Base-by-base conservation (phyloP, 257 asterid species). In the Solanum infundibuliforme region DNA sequence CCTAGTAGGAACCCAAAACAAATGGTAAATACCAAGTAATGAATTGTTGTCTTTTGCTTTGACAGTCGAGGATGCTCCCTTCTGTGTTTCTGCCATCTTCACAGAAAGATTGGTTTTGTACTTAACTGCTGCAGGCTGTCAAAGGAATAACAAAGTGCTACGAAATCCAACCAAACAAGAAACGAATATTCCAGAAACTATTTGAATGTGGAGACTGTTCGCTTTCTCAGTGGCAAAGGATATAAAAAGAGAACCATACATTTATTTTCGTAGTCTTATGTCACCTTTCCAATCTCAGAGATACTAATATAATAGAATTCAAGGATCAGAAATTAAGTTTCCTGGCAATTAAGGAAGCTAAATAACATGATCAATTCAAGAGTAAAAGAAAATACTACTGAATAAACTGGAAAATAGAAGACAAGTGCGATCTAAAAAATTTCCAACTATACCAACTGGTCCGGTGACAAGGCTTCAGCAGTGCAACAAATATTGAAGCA, bases 41-140 rank as follows among this genome's bases (percentile, higher is more conserved):
- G 94, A 89, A 85, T 90, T 90, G 89, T 94, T 94, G 92, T 93
- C 92, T 90, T 92, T 91, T 79, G 88, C 62, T 23, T 83, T 91
- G 86, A 71, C 87, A 66, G 94, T 87, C 39, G 94, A 89, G 87
- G 92, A 35, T 83, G 89, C 92, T 88, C 76, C 90, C 91, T 95
- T 95, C 87, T 86, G 86, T 84, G 94, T 66, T 89, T 93, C 95
- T 34, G 92, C 93, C 99, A 96, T 96, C 92, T 90, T 75, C 41
- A 82, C 69, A 48, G 69, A 48, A 31, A 82, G 52, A 74, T 21
- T 39, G 32, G 6, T 21, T 38, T 76, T 76, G 60, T n/a, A 36
- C 32, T 36, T 75, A 76, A 76, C 83, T 76, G 69, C 29, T 6
- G 27, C 68, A 18, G 16, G 68, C 5, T 29, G 4, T 82, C 31